Percentiles rank a stretch among this genome's conserved stretches.
phyloP scores from a whole-genome alignment of 2,329 filamentous ascomycete species.

The Xylariaceae sp. region DNA sequence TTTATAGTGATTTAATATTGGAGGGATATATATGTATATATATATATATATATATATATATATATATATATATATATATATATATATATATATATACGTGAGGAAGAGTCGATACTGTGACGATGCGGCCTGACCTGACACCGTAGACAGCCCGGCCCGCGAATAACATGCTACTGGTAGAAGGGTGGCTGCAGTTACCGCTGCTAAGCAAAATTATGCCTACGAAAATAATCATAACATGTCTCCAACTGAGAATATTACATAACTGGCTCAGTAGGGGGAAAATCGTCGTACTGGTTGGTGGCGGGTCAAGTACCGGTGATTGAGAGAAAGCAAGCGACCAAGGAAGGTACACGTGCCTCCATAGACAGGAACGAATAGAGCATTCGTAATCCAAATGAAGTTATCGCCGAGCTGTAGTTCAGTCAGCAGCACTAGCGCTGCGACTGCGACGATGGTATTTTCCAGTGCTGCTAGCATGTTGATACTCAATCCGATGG shows the following conservation, averaged over 20 bases:
- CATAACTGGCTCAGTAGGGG: constrained; percentile 42
- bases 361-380: constrained; percentile 13
- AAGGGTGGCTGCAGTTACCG: constrained; percentile 11
- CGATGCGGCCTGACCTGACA: constrained; percentile 9
- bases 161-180: constrained; percentile 12
- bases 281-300: constrained; percentile 4
- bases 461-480: constrained; percentile 18
- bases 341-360: background rate
- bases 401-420: constrained; percentile 10
- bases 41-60: no score
- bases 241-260: constrained; percentile 10
- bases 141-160: constrained; percentile 13
- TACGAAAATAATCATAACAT: background rate
- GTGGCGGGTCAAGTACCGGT: background rate
- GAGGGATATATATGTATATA: no score
- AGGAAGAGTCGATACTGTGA: constrained; percentile 2
- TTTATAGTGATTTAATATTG: no score
- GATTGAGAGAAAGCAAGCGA: no score
- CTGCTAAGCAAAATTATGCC: constrained; percentile 8
- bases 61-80: no score
- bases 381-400: constrained; percentile 20
- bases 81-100: no score
- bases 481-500: constrained; percentile 23
- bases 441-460: constrained; percentile 11
- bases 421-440: constrained; percentile 10